A percentile compares a stretch with the other conserved stretches of the same genome.
Evolutionary conservation across 2,329 filamentous ascomycete species (phyloP).

Genomic region (Aspergillus hiratsukae): DNA sequence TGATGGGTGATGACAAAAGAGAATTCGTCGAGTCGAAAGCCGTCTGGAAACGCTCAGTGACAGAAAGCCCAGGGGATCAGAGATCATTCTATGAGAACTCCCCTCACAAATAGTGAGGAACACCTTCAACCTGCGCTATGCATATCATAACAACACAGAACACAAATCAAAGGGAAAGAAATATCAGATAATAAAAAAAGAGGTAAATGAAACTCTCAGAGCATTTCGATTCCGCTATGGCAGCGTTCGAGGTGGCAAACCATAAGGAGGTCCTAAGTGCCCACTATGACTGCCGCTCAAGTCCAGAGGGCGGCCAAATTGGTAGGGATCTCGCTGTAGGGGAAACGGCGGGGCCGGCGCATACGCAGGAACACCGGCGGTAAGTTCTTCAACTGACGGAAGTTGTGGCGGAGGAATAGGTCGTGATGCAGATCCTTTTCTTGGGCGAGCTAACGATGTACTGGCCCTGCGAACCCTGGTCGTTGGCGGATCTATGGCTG

Average conservation of each 20-base stretch:
- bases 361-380: slow-evolving; percentile 44
- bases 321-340: slow-evolving; percentile 34
- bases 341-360: slow-evolving; percentile 32
- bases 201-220: slow-evolving; percentile 15
- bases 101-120: slow-evolving; percentile 28
- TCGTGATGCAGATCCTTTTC: slow-evolving; percentile 37
- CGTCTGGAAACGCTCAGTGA: background rate
- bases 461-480: slow-evolving; percentile 35
- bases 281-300: slow-evolving; percentile 26
- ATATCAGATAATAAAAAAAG: background rate
- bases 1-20: slow-evolving; percentile 9
- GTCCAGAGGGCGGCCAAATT: slow-evolving; percentile 28
- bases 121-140: slow-evolving; percentile 37
- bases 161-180: slow-evolving; percentile 13
- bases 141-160: slow-evolving; percentile 32
- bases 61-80: slow-evolving; percentile 3
- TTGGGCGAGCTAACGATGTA: slow-evolving; percentile 35
- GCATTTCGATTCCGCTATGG: slow-evolving; percentile 22
- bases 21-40: slow-evolving; percentile 1
- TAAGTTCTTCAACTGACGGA: slow-evolving; percentile 45
- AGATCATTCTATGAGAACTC: slow-evolving; percentile 23
- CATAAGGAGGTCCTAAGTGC: slow-evolving; percentile 28
- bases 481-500: slow-evolving; percentile 48
- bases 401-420: slow-evolving; percentile 36
- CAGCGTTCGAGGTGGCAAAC: slow-evolving; percentile 34